Base-by-base conservation (phyloP, 441 rosid genomes). In the Rhodomyrtus psidioides region DNA sequence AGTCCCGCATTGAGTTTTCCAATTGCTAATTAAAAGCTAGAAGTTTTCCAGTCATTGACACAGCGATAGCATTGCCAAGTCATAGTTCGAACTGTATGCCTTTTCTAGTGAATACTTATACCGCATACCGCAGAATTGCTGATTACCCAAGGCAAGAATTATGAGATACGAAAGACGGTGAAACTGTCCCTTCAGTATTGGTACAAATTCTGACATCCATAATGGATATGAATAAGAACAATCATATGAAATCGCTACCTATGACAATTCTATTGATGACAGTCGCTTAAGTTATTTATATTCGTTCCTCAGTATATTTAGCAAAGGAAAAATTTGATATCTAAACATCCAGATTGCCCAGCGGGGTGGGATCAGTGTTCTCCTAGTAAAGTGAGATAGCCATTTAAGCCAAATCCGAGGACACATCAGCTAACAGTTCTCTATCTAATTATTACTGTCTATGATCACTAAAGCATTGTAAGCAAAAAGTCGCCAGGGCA, bases 401-500 rank as follows among this genome's bases (percentile, higher is more conserved):
- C 44, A 65, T 65, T 65, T 2, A 21, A 65, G 76, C 76, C 76
- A 30, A 65, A 65, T 65, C 42, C 6, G 26, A 65, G 76, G 76
- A 65, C 76, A 65, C 46, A 65, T 34, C 26, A 65, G 46, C 1
- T 2, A 65, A 65, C 44, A 19, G 46, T 65, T 65, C 46, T 65
- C 26, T 17, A 65, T 19, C 2, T 0, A 9, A 65, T 30, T 9
- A 65, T 65, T 30, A 30, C 46, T 5, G 54, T 53, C 54, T 14
- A 53, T 13, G 6, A 53, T 53, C 54, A 53, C 19, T 14, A 19
- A 15, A 85, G 55, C 21, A 87, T 53, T 85, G 85, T 16, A 82
- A 85, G 44, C 34, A 65, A 46, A 85, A 75, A 12, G 55, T 42
- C 86, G 85, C 59, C 76, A 75, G 82, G 85, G 87, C 85, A 87